These are phyloP conservation scores for Magnolia sinica DNA, from an alignment of 164 flowering plant species.

Conservation along the genomic window DNA sequence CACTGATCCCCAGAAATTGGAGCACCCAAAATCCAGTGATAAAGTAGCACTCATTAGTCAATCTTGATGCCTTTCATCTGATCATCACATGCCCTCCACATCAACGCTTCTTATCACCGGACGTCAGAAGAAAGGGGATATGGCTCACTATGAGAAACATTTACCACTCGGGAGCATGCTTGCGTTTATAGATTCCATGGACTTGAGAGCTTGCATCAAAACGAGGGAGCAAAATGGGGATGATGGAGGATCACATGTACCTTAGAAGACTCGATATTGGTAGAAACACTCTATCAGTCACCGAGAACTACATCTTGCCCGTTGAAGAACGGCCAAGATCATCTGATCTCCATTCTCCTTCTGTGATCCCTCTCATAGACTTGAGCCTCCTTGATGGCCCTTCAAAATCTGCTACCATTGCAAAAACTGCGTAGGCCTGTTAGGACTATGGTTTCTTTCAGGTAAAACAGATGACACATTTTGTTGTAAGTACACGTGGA, in stretches of 20 bases:
- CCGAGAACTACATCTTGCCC: not conserved
- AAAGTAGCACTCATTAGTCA: too few relatives aligned
- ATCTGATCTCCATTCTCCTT: not conserved
- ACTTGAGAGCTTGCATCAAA: too few relatives aligned
- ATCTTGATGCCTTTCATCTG: too few relatives aligned
- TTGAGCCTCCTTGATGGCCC: conserved; percentile 3
- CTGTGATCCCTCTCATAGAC: not conserved
- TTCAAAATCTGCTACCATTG: not conserved
- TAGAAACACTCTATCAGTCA: not conserved
- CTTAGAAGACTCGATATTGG: not conserved
- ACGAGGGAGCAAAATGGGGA: not conserved
- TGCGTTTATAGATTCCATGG: too few relatives aligned
- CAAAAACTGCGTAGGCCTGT: not conserved
- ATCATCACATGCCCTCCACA: too few relatives aligned
- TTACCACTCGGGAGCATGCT: too few relatives aligned
- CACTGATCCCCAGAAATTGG: too few relatives aligned
- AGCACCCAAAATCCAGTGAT: too few relatives aligned
- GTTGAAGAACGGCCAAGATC: not conserved
- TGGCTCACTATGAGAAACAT: too few relatives aligned
- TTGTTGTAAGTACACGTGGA: too few relatives aligned
- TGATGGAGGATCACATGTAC: not conserved
- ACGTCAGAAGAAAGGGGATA: too few relatives aligned
- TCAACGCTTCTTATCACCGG: too few relatives aligned
- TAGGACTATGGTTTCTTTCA: not conserved
- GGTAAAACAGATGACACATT: not conserved